These are phyloP conservation scores for Beta vulgaris DNA, from an alignment of 148 eudicot species.

Conservation along the genomic window DNA sequence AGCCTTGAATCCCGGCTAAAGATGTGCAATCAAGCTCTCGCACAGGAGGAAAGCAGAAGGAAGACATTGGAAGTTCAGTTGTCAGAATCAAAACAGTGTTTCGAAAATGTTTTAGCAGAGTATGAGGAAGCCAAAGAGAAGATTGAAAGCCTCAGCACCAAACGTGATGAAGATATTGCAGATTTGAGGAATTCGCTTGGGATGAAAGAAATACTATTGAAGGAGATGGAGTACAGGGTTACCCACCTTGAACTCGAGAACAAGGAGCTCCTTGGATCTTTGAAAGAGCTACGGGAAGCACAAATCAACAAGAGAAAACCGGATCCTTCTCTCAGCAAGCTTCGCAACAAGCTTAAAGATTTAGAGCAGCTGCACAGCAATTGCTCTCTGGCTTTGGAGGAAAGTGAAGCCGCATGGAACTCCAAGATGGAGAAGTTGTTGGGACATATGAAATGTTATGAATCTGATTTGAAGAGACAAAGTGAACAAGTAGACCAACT, in stretches of 20 bases:
- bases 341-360: slow-evolving; percentile 47
- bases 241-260: slow-evolving; percentile 64
- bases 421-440: slow-evolving; percentile 42
- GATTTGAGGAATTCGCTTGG: slow-evolving; percentile 45
- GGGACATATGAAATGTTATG: slow-evolving; percentile 36
- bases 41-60: slow-evolving; percentile 74
- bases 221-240: slow-evolving; percentile 58
- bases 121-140: slow-evolving; percentile 50
- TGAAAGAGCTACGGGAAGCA: slow-evolving; percentile 60
- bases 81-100: slow-evolving; percentile 50
- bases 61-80: slow-evolving; percentile 55
- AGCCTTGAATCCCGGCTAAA: slow-evolving; percentile 45
- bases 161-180: slow-evolving; percentile 65
- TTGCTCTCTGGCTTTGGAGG: slow-evolving; percentile 44
- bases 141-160: slow-evolving; percentile 45
- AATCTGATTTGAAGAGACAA: slow-evolving; percentile 39
- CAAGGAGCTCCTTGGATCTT: slow-evolving; percentile 50
- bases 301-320: slow-evolving; percentile 48
- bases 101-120: slow-evolving; percentile 50
- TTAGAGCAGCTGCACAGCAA: slow-evolving; percentile 54
- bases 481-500: slow-evolving; percentile 42
- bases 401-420: slow-evolving; percentile 68
- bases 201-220: slow-evolving; percentile 43
- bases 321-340: slow-evolving; percentile 40
- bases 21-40: slow-evolving; percentile 66